Evolutionary conservation across 768 basidiomycete genomes (phyloP).

Genomic region (Leccinum fibrillosum): DNA sequence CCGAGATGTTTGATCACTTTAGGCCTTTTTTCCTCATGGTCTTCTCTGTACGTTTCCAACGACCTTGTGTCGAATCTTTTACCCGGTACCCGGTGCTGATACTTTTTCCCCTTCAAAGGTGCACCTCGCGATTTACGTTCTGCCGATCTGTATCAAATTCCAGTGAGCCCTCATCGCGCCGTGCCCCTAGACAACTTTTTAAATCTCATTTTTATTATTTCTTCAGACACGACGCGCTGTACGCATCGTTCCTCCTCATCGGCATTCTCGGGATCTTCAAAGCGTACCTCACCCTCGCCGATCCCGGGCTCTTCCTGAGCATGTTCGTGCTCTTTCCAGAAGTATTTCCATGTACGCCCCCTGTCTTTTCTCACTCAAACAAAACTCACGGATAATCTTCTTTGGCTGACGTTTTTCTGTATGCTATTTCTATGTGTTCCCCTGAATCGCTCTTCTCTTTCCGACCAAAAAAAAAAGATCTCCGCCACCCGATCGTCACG

Average conservation of each 20-base stretch:
- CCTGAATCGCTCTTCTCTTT: neutral
- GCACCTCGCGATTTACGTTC: conserved; percentile 78
- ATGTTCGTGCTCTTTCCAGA: conserved; percentile 84
- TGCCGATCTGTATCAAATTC: conserved; percentile 86
- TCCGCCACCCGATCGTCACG: conserved; percentile 83
- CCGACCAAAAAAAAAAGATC: conserved; percentile 49
- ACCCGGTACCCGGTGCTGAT: neutral
- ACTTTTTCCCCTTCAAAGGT: conserved; percentile 42
- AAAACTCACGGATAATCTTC: neutral
- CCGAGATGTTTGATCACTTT: conserved; percentile 99
- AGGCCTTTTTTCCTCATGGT: conserved; percentile 92
- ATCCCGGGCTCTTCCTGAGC: conserved; percentile 81
- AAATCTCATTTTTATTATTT: neutral
- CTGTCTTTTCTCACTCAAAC: neutral
- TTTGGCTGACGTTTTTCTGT: neutral
- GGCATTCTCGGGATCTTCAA: conserved; percentile 86
- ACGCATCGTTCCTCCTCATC: conserved; percentile 69
- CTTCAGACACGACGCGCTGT: conserved; percentile 77
- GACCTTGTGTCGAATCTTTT: neutral
- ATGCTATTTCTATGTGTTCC: neutral
- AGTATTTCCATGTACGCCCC: conserved; percentile 67
- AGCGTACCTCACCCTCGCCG: conserved; percentile 87
- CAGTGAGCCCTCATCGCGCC: conserved; percentile 46
- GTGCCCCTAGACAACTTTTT: neutral
- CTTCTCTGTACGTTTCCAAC: conserved; percentile 65